A percentile compares a stretch with the other conserved stretches of the same genome.
Conservation (phyloP, 169 alveolate species). For the Plasmodium knowlesi region DNA sequence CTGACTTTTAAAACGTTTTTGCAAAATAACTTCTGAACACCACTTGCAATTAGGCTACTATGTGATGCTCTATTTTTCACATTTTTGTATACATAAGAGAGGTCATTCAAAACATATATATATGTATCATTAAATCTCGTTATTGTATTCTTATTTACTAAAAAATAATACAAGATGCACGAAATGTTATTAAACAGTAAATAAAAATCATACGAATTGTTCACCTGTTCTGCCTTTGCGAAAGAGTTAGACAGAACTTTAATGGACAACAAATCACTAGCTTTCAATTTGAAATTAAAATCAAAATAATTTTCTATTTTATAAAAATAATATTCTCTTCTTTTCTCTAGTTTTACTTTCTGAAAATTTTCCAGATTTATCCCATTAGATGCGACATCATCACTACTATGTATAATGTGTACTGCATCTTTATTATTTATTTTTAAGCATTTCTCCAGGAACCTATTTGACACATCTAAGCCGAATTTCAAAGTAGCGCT, state of each 20-base stretch:
- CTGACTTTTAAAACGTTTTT: constrained; percentile 57
- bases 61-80: constrained; percentile 15
- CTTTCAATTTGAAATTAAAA: constrained; percentile 50
- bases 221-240: constrained; percentile 25
- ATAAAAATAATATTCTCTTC: constrained; percentile 46
- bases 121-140: constrained; percentile 38
- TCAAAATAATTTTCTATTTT: constrained; percentile 66
- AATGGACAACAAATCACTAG: constrained; percentile 56
- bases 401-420: constrained; percentile 1
- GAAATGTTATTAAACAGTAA: constrained; percentile 47
- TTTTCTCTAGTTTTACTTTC: not conserved
- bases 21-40: constrained; percentile 24
- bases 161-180: constrained; percentile 60
- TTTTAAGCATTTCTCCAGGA: constrained; percentile 29
- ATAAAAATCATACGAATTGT: constrained; percentile 65
- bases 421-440: constrained; percentile 33
- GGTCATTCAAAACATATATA: constrained; percentile 67
- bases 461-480: constrained; percentile 28
- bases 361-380: constrained; percentile 18
- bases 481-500: constrained; percentile 20
- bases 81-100: constrained; percentile 53
- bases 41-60: constrained; percentile 6
- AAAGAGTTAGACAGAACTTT: constrained; percentile 61
- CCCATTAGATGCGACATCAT: not conserved
- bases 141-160: constrained; percentile 40